Base-by-base conservation (phyloP, 768 basidiomycete species). In the Xerocomus potaroensis region DNA sequence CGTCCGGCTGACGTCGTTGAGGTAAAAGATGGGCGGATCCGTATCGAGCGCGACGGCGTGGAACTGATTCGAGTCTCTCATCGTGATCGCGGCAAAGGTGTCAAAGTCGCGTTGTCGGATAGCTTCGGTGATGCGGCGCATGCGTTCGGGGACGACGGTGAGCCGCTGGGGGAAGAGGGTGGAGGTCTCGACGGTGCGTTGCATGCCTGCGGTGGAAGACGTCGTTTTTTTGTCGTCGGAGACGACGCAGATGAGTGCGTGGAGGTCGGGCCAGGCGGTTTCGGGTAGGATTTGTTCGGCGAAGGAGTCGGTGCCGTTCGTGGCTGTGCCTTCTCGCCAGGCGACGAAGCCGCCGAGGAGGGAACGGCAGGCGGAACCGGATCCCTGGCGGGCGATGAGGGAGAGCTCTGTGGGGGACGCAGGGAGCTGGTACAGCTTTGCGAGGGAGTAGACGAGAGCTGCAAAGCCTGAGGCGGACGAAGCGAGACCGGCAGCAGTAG, bases 21-120 rank as follows among this genome's bases (percentile, higher is more conserved):
- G 84, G 75, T 99, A 99, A 68, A 99, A 98, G 69, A 98, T 98
- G 34, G 96, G 96, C 1, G 96, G 96, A 34, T 87, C 81, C 0
- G 96, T 98, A 70, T 99, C 96, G 54, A 98, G 84, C 41, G 88
- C 89, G 55, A 97, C 91, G 22, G 96, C 93, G 63, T 99, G 96
- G 81, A 99, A 99, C 72, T 91, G 87, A 72, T 99, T 99, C 42
- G 92, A 95, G 66, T 99, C 96, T 40, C 79, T 81, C 92, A 98
- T 99, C 18, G 96, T 99, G 65, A 97, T 80, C 50, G 72, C 70
- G 0, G 93, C 96, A 55, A 99, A 99, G 0, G 79, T 55, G 58
- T 92, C 83, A 65, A 99, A 99, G 69, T 98, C 88, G 55, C 75
- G 78, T 1, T 63, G 71, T 38, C 67, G 62, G 68, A 99, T 98